These are phyloP conservation scores for Talaromyces sp. DNA, from an alignment of 2,329 filamentous ascomycete species.

Conservation along the genomic window DNA sequence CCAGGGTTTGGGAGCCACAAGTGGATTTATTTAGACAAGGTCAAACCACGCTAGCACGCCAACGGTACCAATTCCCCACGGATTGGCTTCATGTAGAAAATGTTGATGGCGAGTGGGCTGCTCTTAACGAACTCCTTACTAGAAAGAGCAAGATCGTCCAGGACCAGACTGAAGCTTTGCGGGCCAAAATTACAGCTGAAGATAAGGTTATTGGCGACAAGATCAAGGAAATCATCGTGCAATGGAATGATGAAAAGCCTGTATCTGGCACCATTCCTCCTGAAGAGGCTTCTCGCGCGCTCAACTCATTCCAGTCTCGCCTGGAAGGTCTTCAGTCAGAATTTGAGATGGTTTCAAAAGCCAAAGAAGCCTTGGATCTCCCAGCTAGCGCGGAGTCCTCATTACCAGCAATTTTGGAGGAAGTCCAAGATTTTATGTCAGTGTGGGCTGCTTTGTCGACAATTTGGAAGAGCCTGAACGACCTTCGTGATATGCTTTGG, in stretches of 20 bases:
- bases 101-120: constrained; percentile 92
- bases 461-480: constrained; percentile 94
- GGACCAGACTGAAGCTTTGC: constrained; percentile 90
- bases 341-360: constrained; percentile 88
- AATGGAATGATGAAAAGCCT: constrained; percentile 96
- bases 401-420: constrained; percentile 82
- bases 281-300: constrained; percentile 76
- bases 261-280: constrained; percentile 92
- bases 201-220: constrained; percentile 87
- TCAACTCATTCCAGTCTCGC: constrained; percentile 76
- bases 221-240: constrained; percentile 74
- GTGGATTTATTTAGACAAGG: constrained; percentile 95
- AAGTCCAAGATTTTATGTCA: constrained; percentile 97
- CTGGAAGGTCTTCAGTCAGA: constrained; percentile 84
- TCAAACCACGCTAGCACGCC: constrained; percentile 83
- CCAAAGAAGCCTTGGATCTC: constrained; percentile 93
- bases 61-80: constrained; percentile 86
- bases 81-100: constrained; percentile 97
- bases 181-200: constrained; percentile 90
- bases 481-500: constrained; percentile 89
- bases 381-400: constrained; percentile 73
- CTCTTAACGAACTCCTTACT: constrained; percentile 83
- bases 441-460: constrained; percentile 95
- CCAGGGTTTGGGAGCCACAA: constrained; percentile 90
- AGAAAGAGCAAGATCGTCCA: constrained; percentile 94